Evolutionary conservation across 2,329 filamentous ascomycete species (phyloP).

Genomic region (Neofusicoccum umdonicola): DNA sequence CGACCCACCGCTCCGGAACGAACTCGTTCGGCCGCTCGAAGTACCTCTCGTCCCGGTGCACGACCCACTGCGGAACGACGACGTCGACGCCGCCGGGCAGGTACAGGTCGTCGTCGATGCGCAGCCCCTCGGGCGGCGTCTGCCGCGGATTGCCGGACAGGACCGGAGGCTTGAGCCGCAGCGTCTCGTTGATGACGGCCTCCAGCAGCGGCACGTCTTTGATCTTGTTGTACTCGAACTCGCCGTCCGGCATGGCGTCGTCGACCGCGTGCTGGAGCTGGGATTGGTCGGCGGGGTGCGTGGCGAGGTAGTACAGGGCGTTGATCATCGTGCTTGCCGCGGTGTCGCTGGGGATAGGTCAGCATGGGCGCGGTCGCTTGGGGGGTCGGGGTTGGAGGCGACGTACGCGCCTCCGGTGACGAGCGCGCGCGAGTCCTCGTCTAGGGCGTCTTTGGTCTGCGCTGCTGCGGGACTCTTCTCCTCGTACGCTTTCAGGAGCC

Average conservation of each 20-base stretch:
- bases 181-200: constrained; percentile 41
- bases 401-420: constrained; percentile 14
- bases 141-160: constrained; percentile 36
- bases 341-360: constrained; percentile 34
- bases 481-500: constrained; percentile 9
- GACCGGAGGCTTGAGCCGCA: constrained; percentile 41
- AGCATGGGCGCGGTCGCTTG: no score
- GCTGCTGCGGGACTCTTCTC: not conserved
- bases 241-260: constrained; percentile 36
- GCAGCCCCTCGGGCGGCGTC: constrained; percentile 36
- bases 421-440: constrained; percentile 7
- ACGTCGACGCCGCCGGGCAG: constrained; percentile 31
- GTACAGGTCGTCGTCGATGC: constrained; percentile 34
- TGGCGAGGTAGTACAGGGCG: constrained; percentile 45
- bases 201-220: constrained; percentile 32
- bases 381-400: not conserved
- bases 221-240: constrained; percentile 8
- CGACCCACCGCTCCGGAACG: constrained; percentile 31
- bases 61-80: constrained; percentile 30
- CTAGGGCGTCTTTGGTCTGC: not conserved
- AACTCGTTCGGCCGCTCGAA: constrained; percentile 23
- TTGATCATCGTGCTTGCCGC: constrained; percentile 43
- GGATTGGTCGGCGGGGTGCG: constrained; percentile 35
- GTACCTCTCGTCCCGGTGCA: constrained; percentile 27
- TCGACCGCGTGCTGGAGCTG: constrained; percentile 35